Percentiles rank a stretch among this genome's conserved stretches.
Conservation (phyloP, 2,329 filamentous ascomycete species). For the Cercospora zeina region DNA sequence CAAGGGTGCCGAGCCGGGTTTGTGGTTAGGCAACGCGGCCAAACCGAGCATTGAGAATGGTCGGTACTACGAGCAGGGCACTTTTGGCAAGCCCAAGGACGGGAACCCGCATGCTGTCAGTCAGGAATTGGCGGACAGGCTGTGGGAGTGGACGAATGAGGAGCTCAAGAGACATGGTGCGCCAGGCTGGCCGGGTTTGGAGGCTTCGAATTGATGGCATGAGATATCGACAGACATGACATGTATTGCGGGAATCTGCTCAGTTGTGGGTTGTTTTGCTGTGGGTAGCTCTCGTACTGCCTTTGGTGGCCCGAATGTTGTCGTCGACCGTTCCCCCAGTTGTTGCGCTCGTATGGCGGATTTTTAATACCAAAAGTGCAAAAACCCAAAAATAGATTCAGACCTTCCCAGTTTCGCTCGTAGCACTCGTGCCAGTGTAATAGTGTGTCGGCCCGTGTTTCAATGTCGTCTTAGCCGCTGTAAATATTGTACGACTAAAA, state of each 20-base stretch:
- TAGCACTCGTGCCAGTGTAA: too few species aligned
- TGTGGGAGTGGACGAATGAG: conserved; percentile 39
- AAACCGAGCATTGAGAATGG: conserved; percentile 32
- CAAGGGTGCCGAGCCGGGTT: conserved; percentile 29
- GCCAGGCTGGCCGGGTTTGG: conserved; percentile 23
- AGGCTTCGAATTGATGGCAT: background rate
- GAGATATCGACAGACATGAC: background rate
- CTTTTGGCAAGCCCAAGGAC: conserved; percentile 26
- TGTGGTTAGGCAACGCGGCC: conserved; percentile 34
- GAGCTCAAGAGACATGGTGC: conserved; percentile 28
- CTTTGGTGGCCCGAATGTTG: too few species aligned
- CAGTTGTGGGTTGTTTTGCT: background rate
- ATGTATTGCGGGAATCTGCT: background rate
- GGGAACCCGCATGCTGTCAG: conserved; percentile 21
- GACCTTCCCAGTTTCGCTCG: too few species aligned
- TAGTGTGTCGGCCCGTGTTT: too few species aligned
- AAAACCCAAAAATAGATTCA: too few species aligned
- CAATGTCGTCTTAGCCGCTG: too few species aligned
- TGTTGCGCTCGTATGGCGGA: too few species aligned
- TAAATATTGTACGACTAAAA: too few species aligned
- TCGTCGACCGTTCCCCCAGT: too few species aligned
- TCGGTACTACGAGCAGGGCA: conserved; percentile 33
- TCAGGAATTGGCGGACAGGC: conserved; percentile 27
- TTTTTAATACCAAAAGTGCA: too few species aligned
- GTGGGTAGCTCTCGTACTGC: background rate